Base-by-base conservation (phyloP, 2,329 filamentous ascomycete species). In the Ilyonectria destructans region DNA sequence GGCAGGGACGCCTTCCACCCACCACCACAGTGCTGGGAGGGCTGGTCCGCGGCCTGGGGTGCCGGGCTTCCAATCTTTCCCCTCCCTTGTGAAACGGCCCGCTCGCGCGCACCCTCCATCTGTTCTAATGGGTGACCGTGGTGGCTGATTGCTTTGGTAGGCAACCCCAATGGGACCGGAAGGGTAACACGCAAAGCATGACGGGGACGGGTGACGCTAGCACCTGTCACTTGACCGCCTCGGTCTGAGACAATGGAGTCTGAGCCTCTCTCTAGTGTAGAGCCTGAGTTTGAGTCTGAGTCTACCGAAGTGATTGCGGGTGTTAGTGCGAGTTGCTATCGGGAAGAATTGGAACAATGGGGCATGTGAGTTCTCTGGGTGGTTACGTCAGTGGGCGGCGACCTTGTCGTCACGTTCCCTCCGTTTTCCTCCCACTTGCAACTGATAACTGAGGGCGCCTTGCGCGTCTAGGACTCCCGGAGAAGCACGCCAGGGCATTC, bases 51-150 rank as follows among this genome's bases (percentile, higher is more conserved):
- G 51, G 51, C 31, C 51, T 33, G 33, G n/a, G 49, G 45, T 69
- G 60, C 67, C 26, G 55, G 55, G 26, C 60, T 70, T 64, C 54
- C 48, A 58, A 62, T 65, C 57, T 21, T 71, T 31, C 65, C 67
- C 54, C 37, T 65, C 71, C 63, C 60, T 69, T 70, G 64, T 76
- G 72, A 76, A 75, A 76, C 74, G 74, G 74, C 72, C 74, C 74
- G 74, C 71, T 69, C 72, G 74, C 71, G 72, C 72, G 68, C 71
- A 71, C 71, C 71, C 74, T 73, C 58, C 73, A 71, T 65, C 45
- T 52, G 29, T 51, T 58, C 31, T 58, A 61, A 61, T 64, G 55
- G 52, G 58, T 54, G 49, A 52, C 51, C 56, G 63, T 67, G 55
- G 58, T 71, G 56, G 62, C 29, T 37, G 58, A 57, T 59, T 69